A percentile compares a stretch with the other conserved stretches of the same genome.
These are phyloP conservation scores for Blepharisma stoltei DNA, from an alignment of 73 alveolate genomes.

Conservation along the genomic window DNA sequence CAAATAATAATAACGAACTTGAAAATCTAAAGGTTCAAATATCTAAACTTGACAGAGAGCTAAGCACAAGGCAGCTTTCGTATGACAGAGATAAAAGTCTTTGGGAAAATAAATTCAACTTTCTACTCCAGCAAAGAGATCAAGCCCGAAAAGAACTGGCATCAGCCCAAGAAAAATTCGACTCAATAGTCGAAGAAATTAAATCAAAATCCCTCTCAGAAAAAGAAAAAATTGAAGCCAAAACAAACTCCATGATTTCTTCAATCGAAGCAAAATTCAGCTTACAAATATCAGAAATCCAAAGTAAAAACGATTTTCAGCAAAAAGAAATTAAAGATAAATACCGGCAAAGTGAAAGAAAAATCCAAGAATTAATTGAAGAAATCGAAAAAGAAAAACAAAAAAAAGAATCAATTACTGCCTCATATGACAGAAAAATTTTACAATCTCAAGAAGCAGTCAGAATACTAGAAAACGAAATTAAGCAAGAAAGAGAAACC, in stretches of 20 bases:
- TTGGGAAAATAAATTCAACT: slow-evolving; percentile 22
- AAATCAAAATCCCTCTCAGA: slow-evolving; percentile 68
- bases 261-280: slow-evolving; percentile 76
- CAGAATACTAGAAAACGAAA: slow-evolving; percentile 64
- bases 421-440: slow-evolving; percentile 75
- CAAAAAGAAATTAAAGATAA: slow-evolving; percentile 29
- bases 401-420: slow-evolving; percentile 68
- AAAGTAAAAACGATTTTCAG: slow-evolving; percentile 40
- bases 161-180: slow-evolving; percentile 83
- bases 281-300: slow-evolving; percentile 61
- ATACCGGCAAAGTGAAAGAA: slow-evolving; percentile 84
- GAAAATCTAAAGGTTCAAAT: slow-evolving; percentile 19
- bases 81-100: slow-evolving; percentile 27
- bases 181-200: slow-evolving; percentile 77
- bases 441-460: slow-evolving; percentile 70
- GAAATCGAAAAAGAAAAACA: slow-evolving; percentile 72
- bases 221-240: slow-evolving; percentile 66
- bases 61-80: background rate
- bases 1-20: background rate
- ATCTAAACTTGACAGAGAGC: slow-evolving; percentile 20
- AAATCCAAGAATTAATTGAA: slow-evolving; percentile 74
- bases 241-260: slow-evolving; percentile 44
- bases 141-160: slow-evolving; percentile 72
- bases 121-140: slow-evolving; percentile 11
- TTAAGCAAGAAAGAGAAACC: slow-evolving; percentile 55